These are phyloP conservation scores for Chlamydomonas sphaeroides DNA, from an alignment of 139 green algal genomes.

Conservation along the genomic window DNA sequence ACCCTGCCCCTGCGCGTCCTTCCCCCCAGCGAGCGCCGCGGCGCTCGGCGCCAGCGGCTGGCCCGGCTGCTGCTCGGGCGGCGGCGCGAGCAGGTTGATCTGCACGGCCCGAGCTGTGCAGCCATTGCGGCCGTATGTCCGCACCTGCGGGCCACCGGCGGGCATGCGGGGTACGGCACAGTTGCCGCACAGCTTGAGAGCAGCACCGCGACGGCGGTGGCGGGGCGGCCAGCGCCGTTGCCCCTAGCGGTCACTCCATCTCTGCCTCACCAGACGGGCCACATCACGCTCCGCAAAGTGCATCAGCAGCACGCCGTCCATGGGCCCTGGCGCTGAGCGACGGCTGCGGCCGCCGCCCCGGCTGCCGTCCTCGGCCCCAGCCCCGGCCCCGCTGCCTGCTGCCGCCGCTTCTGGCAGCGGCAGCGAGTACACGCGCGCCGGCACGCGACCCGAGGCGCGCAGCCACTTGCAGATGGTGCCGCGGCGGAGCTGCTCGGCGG, in stretches of 20 bases:
- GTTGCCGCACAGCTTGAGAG: no score
- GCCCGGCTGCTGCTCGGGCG: no score
- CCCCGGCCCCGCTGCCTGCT: no score
- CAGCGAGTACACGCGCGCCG: constrained; percentile 28
- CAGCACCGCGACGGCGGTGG: no score
- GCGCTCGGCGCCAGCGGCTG: no score
- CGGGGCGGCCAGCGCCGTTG: no score
- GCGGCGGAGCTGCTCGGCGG: neutral
- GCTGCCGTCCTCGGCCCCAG: neutral
- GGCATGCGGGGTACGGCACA: no score
- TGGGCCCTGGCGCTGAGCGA: neutral
- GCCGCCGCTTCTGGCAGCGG: neutral
- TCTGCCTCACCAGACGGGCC: constrained; percentile 3
- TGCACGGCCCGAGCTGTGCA: constrained; percentile 25
- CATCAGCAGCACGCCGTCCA: constrained; percentile 8
- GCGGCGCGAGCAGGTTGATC: neutral
- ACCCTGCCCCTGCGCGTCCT: no score
- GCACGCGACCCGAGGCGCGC: constrained; percentile 11
- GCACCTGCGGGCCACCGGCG: constrained; percentile 31
- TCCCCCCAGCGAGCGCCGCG: no score
- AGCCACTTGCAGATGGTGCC: constrained; percentile 43
- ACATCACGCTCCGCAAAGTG: constrained; percentile 25
- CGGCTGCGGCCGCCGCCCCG: neutral
- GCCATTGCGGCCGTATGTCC: constrained; percentile 39
- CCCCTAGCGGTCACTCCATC: no score